These are phyloP conservation scores for Ganoderma lingzhi DNA, from an alignment of 1,284 basidiomycete genomes.

Conservation along the genomic window DNA sequence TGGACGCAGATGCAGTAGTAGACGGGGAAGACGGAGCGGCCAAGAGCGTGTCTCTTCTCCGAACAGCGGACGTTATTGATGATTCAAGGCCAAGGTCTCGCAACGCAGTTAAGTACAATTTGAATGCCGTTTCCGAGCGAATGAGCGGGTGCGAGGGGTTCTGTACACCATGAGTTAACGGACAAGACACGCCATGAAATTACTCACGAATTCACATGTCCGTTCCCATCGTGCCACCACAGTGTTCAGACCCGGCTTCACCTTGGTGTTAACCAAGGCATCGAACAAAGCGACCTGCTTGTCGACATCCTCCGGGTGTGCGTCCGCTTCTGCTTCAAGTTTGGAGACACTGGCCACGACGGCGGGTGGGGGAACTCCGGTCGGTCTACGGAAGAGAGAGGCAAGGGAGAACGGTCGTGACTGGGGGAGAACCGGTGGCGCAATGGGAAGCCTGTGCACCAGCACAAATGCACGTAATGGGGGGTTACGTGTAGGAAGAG, in stretches of 20 bases:
- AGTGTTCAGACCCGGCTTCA: conserved; percentile 73
- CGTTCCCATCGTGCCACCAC: conserved; percentile 82
- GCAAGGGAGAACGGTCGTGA: conserved; percentile 52
- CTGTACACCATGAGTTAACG: conserved; percentile 46
- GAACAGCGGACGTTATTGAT: conserved; percentile 69
- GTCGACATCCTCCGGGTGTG: conserved; percentile 67
- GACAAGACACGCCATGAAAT: conserved; percentile 7
- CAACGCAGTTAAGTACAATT: conserved; percentile 74
- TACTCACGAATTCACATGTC: conserved; percentile 80
- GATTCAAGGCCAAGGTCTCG: conserved; percentile 63
- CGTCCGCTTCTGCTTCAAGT: conserved; percentile 79
- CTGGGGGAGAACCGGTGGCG: conserved; percentile 18
- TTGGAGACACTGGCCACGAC: conserved; percentile 73
- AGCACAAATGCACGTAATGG: conserved; percentile 13
- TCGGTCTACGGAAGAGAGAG: conserved; percentile 60
- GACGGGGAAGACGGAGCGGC: conserved; percentile 40
- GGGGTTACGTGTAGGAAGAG: conserved; percentile 18
- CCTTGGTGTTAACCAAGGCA: conserved; percentile 67
- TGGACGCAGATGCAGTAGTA: conserved; percentile 32
- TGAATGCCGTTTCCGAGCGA: conserved; percentile 73
- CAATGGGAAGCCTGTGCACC: conserved; percentile 16
- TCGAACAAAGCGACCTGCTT: conserved; percentile 78
- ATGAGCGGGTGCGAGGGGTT: conserved; percentile 72
- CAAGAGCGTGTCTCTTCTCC: conserved; percentile 70
- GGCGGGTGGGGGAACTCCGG: conserved; percentile 64